phyloP scores from a whole-genome alignment of 1,284 basidiomycete species.

The Ceratobasidium sp. region DNA sequence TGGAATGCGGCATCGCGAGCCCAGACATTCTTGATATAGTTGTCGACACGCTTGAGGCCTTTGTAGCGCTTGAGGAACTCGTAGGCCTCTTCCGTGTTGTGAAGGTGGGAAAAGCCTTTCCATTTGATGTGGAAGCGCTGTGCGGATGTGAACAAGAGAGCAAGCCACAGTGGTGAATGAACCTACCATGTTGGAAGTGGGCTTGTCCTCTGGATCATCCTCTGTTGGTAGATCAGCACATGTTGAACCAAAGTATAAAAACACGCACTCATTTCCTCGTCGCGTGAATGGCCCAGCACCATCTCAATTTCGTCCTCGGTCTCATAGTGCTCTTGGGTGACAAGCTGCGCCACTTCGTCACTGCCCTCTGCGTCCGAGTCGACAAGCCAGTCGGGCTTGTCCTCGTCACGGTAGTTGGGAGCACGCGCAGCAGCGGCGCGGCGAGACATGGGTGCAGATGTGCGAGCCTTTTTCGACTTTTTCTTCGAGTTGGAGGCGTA shows the following conservation, averaged over 20 bases:
- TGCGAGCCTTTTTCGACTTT: slow-evolving; percentile 34
- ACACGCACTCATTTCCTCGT: slow-evolving; percentile 68
- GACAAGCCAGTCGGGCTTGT: slow-evolving; percentile 34
- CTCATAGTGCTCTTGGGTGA: slow-evolving; percentile 56
- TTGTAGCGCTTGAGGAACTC: slow-evolving; percentile 93
- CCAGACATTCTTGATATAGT: slow-evolving; percentile 91
- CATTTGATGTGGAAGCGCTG: slow-evolving; percentile 97
- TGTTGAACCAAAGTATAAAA: background rate
- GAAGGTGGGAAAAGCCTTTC: slow-evolving; percentile 93
- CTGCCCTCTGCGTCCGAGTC: slow-evolving; percentile 36
- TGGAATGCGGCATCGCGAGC: slow-evolving; percentile 73
- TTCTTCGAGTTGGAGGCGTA: slow-evolving; percentile 39
- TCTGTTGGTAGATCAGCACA: slow-evolving; percentile 53
- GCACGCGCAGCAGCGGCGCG: slow-evolving; percentile 26
- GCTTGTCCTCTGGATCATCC: slow-evolving; percentile 79
- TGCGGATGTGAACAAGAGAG: slow-evolving; percentile 33
- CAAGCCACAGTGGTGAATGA: background rate
- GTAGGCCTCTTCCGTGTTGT: slow-evolving; percentile 97
- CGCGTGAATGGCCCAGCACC: slow-evolving; percentile 82
- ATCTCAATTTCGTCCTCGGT: slow-evolving; percentile 91
- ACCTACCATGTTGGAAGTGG: slow-evolving; percentile 85
- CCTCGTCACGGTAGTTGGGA: slow-evolving; percentile 44
- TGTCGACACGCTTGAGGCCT: slow-evolving; percentile 97
- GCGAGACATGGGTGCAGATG: slow-evolving; percentile 24
- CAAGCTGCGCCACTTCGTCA: slow-evolving; percentile 1